Conservation (phyloP, 208 protist species). For the Porcisia hertigi region DNA sequence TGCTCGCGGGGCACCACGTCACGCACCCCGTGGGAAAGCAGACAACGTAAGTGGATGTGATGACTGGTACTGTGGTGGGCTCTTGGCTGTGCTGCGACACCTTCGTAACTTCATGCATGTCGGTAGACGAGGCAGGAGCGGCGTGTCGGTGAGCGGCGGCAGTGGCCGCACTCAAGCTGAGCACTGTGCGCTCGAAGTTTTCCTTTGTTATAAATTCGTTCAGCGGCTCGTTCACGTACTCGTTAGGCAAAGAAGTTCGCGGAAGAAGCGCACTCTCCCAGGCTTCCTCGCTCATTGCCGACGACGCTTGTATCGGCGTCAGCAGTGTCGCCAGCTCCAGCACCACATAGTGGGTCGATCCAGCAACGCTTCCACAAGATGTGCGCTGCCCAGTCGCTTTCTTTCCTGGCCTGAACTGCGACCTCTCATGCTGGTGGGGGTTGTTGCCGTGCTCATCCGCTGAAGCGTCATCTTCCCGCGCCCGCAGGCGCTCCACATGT, state of each 20-base stretch:
- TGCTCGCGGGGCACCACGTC: constrained; percentile 49
- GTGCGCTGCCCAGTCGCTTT: background rate
- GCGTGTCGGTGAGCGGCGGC: background rate
- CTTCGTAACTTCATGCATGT: background rate
- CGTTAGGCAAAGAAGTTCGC: background rate
- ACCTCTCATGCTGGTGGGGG: background rate
- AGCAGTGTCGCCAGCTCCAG: constrained; percentile 30
- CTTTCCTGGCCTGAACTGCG: background rate
- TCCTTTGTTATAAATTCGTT: constrained; percentile 9
- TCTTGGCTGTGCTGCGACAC: background rate
- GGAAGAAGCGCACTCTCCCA: constrained; percentile 12
- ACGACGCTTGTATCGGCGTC: background rate
- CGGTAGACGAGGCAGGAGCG: background rate
- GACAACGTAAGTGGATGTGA: constrained; percentile 35
- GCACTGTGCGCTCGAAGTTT: constrained; percentile 8
- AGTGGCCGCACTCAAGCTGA: background rate
- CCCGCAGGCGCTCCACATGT: constrained; percentile 10
- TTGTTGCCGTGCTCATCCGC: background rate
- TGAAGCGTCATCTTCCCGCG: background rate
- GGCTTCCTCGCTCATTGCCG: constrained; percentile 2
- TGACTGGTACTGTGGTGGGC: constrained; percentile 3
- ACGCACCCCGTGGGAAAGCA: constrained; percentile 39
- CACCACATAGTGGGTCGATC: constrained; percentile 21
- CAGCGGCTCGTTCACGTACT: constrained; percentile 18
- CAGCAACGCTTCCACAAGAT: background rate